Percentiles rank a stretch among this genome's conserved stretches.
Evolutionary conservation across 495 filamentous ascomycete genomes (phyloP).

Genomic region (Tuber magnatum): DNA sequence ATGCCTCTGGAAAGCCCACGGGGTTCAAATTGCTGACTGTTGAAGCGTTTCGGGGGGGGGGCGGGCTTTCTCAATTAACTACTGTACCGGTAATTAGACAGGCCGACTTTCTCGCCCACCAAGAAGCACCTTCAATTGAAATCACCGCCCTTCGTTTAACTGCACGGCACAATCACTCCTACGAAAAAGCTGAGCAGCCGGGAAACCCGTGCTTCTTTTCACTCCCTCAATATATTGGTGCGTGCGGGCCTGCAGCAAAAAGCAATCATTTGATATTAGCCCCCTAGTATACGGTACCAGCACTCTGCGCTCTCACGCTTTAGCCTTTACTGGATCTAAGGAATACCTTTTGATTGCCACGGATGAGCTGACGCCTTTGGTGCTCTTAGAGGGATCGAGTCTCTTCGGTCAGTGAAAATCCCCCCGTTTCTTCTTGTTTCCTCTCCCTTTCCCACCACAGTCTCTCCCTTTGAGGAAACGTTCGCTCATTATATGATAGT

Average conservation of each 20-base stretch:
- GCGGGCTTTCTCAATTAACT: neutral
- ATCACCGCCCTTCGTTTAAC: neutral
- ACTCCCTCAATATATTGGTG: neutral
- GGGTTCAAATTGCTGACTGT: neutral
- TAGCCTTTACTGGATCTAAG: conserved; percentile 20
- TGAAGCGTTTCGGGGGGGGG: neutral
- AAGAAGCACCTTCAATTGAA: neutral
- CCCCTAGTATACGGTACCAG: neutral
- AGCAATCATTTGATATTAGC: conserved; percentile 4
- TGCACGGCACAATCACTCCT: neutral
- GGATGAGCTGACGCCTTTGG: conserved; percentile 26
- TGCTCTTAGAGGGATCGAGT: conserved; percentile 23
- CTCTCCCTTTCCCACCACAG: conserved; percentile 12
- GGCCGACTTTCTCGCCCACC: neutral
- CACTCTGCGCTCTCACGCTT: neutral
- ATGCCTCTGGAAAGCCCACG: neutral
- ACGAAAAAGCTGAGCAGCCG: neutral
- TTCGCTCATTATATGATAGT: conserved; percentile 37
- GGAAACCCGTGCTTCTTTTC: neutral
- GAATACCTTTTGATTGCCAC: conserved; percentile 26
- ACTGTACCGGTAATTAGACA: neutral
- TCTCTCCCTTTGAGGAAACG: conserved; percentile 31
- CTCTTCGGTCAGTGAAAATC: conserved; percentile 21
- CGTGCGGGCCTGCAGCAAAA: neutral
- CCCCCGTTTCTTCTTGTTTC: conserved; percentile 7